Evolutionary conservation across 768 basidiomycete species (phyloP).

Genomic region (Lactarius akahatsu): DNA sequence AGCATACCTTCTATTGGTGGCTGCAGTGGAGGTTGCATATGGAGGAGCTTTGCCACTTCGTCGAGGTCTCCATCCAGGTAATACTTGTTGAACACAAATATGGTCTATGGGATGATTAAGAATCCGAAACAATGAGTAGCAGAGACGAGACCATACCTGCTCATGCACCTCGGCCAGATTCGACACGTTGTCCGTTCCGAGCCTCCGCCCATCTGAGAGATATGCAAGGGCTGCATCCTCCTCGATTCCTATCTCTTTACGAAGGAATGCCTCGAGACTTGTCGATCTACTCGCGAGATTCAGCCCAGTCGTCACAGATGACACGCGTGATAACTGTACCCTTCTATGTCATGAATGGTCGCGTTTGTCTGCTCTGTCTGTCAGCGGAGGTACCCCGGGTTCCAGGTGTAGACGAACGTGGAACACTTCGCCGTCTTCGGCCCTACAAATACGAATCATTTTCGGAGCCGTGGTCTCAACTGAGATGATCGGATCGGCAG

Average conservation of each 20-base stretch:
- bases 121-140: no score
- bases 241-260: constrained; percentile 68
- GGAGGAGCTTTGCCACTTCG: constrained; percentile 59
- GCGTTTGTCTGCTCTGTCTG: constrained; percentile 48
- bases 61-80: constrained; percentile 69
- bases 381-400: constrained; percentile 5
- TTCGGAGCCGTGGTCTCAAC: background rate
- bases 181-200: constrained; percentile 70
- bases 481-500: background rate
- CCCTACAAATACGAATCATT: constrained; percentile 43
- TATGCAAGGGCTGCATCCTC: constrained; percentile 70
- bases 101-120: constrained; percentile 44
- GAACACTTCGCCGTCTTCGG: constrained; percentile 42
- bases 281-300: constrained; percentile 46
- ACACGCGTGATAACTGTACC: constrained; percentile 44
- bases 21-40: constrained; percentile 57
- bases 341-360: constrained; percentile 71
- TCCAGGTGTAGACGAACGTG: constrained; percentile 31
- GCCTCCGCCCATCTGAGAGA: constrained; percentile 71
- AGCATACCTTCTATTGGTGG: constrained; percentile 64
- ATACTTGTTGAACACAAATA: constrained; percentile 82
- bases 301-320: constrained; percentile 1
- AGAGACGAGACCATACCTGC: constrained; percentile 47
- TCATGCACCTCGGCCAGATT: constrained; percentile 71
- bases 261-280: constrained; percentile 65